Percentiles rank a stretch among this genome's conserved stretches.
These are phyloP conservation scores for Bocquillonia castaneifolia DNA, from an alignment of 441 rosid genomes.

Conservation along the genomic window DNA sequence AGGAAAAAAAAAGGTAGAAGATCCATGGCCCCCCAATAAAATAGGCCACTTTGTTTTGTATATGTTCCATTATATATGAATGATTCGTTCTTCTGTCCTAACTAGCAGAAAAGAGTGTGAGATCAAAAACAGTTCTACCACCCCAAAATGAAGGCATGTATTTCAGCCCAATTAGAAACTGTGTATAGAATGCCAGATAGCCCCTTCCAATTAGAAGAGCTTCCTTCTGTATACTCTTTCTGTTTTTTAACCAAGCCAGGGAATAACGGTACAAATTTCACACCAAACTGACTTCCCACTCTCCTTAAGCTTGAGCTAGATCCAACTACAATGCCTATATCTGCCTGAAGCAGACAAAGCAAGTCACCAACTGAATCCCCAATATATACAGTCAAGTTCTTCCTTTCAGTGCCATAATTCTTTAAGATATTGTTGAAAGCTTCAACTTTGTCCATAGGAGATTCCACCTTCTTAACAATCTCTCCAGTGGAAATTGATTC, in stretches of 20 bases:
- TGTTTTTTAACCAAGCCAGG: constrained; percentile 69
- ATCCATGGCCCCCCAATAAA: constrained; percentile 44
- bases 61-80: constrained; percentile 31
- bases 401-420: constrained; percentile 33
- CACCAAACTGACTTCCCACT: constrained; percentile 72
- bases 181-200: constrained; percentile 71
- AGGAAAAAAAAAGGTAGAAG: constrained; percentile 12
- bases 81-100: constrained; percentile 33
- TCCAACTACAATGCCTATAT: constrained; percentile 80
- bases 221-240: constrained; percentile 42
- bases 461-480: constrained; percentile 56
- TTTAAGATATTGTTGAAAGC: constrained; percentile 48
- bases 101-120: constrained; percentile 20
- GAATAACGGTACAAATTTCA: constrained; percentile 69
- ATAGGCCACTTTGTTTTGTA: constrained; percentile 44
- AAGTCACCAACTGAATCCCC: constrained; percentile 87
- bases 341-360: constrained; percentile 86
- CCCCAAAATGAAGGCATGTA: constrained; percentile 87
- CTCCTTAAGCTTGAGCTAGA: constrained; percentile 76
- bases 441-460: constrained; percentile 67
- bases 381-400: constrained; percentile 56
- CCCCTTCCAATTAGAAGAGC: constrained; percentile 55
- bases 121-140: constrained; percentile 43
- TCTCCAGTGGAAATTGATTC: constrained; percentile 74
- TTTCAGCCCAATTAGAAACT: constrained; percentile 83